These are phyloP conservation scores for Beauveria sp. DNA, from an alignment of 2,329 filamentous ascomycete genomes.

Conservation along the genomic window DNA sequence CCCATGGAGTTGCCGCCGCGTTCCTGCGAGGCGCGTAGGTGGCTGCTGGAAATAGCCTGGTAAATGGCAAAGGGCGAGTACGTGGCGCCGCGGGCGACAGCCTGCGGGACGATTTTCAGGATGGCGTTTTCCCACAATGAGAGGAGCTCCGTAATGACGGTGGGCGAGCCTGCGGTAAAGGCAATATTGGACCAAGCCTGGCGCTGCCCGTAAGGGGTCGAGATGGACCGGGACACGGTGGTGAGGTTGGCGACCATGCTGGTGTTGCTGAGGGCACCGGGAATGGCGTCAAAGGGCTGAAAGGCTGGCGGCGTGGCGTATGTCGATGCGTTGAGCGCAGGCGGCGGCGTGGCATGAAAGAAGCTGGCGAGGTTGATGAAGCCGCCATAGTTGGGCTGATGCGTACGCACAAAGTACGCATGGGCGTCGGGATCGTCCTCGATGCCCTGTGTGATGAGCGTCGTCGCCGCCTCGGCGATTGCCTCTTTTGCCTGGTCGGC, in stretches of 20 bases:
- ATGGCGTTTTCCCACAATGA: constrained; percentile 18
- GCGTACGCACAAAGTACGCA: constrained; percentile 16
- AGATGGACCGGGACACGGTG: constrained; percentile 17
- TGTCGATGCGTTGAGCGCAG: neutral
- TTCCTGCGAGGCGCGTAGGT: constrained; percentile 23
- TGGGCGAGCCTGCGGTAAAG: constrained; percentile 17
- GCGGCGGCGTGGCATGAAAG: constrained; percentile 14
- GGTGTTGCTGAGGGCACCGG: constrained; percentile 15
- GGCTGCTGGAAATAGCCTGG: constrained; percentile 31
- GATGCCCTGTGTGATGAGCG: constrained; percentile 14
- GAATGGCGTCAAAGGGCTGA: constrained; percentile 16
- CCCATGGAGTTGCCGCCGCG: constrained; percentile 36
- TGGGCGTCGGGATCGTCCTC: constrained; percentile 16
- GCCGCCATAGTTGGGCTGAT: constrained; percentile 7
- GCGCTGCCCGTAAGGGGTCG: constrained; percentile 18
- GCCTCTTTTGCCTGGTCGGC: constrained; percentile 12
- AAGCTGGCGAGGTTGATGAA: constrained; percentile 13
- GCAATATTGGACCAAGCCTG: constrained; percentile 24
- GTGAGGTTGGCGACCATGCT: constrained; percentile 20
- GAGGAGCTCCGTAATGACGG: constrained; percentile 21
- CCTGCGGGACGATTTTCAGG: constrained; percentile 7
- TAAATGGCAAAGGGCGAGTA: constrained; percentile 21
- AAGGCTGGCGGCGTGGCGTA: constrained; percentile 18
- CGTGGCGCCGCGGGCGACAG: constrained; percentile 11
- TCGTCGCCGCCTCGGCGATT: constrained; percentile 12